phyloP scores from a whole-genome alignment of 192 early-diverging fungal species.

The Glomus cerebriforme region DNA sequence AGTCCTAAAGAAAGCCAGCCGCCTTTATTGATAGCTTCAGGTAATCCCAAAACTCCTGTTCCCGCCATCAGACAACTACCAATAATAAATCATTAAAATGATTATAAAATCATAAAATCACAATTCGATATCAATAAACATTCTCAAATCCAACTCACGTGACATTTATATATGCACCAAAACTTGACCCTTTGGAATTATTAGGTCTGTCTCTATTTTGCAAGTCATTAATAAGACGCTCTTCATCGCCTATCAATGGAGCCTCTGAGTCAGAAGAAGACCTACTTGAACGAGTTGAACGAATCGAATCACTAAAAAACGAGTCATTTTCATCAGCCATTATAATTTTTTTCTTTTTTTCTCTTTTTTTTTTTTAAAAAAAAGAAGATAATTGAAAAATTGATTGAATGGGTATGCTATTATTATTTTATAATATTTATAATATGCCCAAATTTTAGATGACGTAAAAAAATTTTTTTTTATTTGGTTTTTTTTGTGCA shows the following conservation, averaged over 20 bases:
- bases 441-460: neutral
- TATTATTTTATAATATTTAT: no score
- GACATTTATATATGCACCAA: neutral
- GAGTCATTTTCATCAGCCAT: neutral
- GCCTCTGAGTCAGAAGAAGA: neutral
- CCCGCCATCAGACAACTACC: slow-evolving; percentile 47
- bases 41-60: slow-evolving; percentile 81
- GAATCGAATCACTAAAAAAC: neutral
- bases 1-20: slow-evolving; percentile 80
- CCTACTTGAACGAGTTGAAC: neutral
- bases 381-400: neutral
- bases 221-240: neutral
- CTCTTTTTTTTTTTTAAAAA: neutral
- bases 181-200: neutral
- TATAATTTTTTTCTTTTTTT: neutral
- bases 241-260: neutral
- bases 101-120: neutral
- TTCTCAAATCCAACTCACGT: neutral
- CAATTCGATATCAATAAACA: neutral
- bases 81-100: neutral
- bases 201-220: neutral
- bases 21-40: slow-evolving; percentile 72
- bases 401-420: no score
- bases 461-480: neutral
- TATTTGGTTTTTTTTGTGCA: no score